Percentiles rank a stretch among this genome's conserved stretches.
phyloP scores from a whole-genome alignment of 2,329 filamentous ascomycete genomes.

The Lachnellula cervina region DNA sequence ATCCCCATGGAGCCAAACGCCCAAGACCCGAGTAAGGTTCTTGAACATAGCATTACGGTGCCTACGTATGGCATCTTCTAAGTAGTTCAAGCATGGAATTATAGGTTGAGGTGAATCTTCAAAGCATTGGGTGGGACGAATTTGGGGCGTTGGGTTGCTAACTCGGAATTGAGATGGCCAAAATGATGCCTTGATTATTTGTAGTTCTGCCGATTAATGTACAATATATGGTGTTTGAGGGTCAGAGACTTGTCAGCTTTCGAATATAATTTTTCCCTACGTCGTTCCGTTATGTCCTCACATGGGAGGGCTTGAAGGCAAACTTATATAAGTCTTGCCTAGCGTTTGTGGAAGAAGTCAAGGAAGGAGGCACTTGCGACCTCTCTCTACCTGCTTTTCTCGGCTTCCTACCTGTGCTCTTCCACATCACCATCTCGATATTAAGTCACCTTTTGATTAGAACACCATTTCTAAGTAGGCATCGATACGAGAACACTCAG shows the following conservation, averaged over 20 bases:
- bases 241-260: slow-evolving; percentile 1
- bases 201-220: slow-evolving; percentile 10
- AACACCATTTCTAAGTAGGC: neutral
- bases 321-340: too few relatives aligned
- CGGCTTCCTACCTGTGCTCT: neutral
- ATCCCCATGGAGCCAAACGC: slow-evolving; percentile 76
- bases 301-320: too few relatives aligned
- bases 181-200: neutral
- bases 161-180: neutral
- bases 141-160: slow-evolving; percentile 3
- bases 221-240: slow-evolving; percentile 17
- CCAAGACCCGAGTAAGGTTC: slow-evolving; percentile 58
- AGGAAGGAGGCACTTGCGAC: neutral
- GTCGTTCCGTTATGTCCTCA: too few relatives aligned
- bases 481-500: too few relatives aligned
- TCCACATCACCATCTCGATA: neutral
- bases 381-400: neutral
- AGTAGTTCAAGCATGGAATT: neutral
- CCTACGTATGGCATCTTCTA: neutral
- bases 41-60: neutral
- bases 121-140: slow-evolving; percentile 16
- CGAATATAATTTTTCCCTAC: too few relatives aligned
- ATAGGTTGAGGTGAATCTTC: neutral
- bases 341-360: neutral
- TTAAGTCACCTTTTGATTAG: neutral